Percentiles rank a stretch among this genome's conserved stretches.
phyloP scores from a whole-genome alignment of 1,139 yeast genomes.

The Fermentozyma sake region DNA sequence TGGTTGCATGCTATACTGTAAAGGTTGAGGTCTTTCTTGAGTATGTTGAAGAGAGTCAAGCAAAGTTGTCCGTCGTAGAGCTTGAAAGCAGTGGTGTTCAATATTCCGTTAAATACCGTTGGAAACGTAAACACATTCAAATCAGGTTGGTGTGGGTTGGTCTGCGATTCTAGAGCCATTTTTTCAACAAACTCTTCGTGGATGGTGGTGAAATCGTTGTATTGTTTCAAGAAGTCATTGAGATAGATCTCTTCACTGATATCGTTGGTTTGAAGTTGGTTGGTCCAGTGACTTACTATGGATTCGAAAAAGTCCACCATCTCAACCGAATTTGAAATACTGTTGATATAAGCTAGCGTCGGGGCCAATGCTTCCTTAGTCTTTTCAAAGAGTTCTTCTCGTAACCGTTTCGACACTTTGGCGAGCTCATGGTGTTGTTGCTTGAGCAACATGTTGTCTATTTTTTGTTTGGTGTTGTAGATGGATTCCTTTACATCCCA shows the following conservation, averaged over 20 bases:
- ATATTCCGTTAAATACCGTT: slow-evolving; percentile 29
- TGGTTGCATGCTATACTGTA: slow-evolving; percentile 39
- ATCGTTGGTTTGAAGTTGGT: slow-evolving; percentile 2
- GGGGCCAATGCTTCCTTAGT: slow-evolving; percentile 21
- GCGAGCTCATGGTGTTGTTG: slow-evolving; percentile 8
- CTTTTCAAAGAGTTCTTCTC: slow-evolving; percentile 14
- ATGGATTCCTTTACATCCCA: slow-evolving; percentile 8
- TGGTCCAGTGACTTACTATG: slow-evolving; percentile 13
- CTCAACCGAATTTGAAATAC: slow-evolving; percentile 8
- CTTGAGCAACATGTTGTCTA: slow-evolving; percentile 8
- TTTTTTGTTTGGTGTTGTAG: slow-evolving; percentile 8
- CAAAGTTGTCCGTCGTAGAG: slow-evolving; percentile 36
- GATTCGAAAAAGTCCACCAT: slow-evolving; percentile 15
- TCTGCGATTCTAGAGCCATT: slow-evolving; percentile 11
- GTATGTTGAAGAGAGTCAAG: slow-evolving; percentile 29
- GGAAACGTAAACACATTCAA: slow-evolving; percentile 37
- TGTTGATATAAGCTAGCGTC: slow-evolving; percentile 18
- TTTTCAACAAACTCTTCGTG: slow-evolving; percentile 6
- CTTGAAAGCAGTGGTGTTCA: slow-evolving; percentile 22
- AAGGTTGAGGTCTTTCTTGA: slow-evolving; percentile 29
- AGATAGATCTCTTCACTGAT: slow-evolving; percentile 7
- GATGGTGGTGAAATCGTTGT: slow-evolving; percentile 10
- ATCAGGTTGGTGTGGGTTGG: slow-evolving; percentile 20
- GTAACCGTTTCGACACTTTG: slow-evolving; percentile 10
- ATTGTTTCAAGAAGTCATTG: slow-evolving; percentile 10